Conservation (phyloP, 78 protist species). For the Dictyostelium discoideum region dicty_2.7 NC_007091.3:4211501-4212000, state of each 20-base stretch:
- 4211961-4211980: neutral
- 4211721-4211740: constrained; percentile 97
- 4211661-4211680: constrained; percentile 95
- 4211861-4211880: neutral
- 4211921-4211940: too few relatives aligned
- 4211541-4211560: constrained; percentile 95
- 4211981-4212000: too few relatives aligned
- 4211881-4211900: neutral
- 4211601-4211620: constrained; percentile 99
- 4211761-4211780: constrained; percentile 99
- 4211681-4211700: constrained; percentile 97
- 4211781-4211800: constrained; percentile 51
- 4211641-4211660: constrained; percentile 94
- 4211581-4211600: constrained; percentile 99
- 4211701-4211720: constrained; percentile 99
- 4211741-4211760: constrained; percentile 98
- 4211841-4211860: neutral
- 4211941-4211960: too few relatives aligned
- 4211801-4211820: neutral
- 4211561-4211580: constrained; percentile 99
- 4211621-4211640: constrained; percentile 99
- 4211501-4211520: constrained; percentile 99
- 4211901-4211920: too few relatives aligned
- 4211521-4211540: constrained; percentile 98
- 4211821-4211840: neutral